Evolutionary conservation across 306 rosid genomes (phyloP).

Genomic region (Rosa lucieae): DNA sequence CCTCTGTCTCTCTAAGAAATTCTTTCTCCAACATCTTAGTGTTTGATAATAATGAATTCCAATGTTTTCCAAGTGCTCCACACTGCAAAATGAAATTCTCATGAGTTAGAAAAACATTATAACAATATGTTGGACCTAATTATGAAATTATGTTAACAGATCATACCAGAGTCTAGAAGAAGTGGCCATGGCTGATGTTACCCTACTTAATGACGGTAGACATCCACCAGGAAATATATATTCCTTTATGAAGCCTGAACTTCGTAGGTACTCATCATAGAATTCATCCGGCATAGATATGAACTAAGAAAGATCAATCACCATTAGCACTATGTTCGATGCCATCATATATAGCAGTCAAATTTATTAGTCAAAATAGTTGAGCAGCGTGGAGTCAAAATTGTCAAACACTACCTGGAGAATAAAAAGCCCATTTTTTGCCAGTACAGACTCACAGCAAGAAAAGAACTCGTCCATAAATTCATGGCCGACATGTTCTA

Average conservation of each 20-base stretch:
- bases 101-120: background rate
- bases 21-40: constrained; percentile 73
- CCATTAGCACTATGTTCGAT: constrained; percentile 17
- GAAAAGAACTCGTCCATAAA: constrained; percentile 72
- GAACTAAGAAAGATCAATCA: constrained; percentile 43
- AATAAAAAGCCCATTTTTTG: constrained; percentile 67
- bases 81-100: constrained; percentile 38
- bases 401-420: constrained; percentile 49
- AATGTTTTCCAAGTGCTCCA: constrained; percentile 73
- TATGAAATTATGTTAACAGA: background rate
- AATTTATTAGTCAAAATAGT: background rate
- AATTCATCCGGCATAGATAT: constrained; percentile 67
- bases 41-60: constrained; percentile 89
- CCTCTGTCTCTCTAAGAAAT: constrained; percentile 63
- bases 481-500: constrained; percentile 80
- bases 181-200: constrained; percentile 67
- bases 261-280: constrained; percentile 58
- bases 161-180: constrained; percentile 67
- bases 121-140: background rate
- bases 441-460: constrained; percentile 65
- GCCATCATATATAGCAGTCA: background rate
- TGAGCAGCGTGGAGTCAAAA: background rate
- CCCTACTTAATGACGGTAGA: constrained; percentile 70
- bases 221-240: constrained; percentile 86
- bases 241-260: constrained; percentile 82